phyloP scores from a whole-genome alignment of 169 alveolate species.

The Babesia ovata region DNA sequence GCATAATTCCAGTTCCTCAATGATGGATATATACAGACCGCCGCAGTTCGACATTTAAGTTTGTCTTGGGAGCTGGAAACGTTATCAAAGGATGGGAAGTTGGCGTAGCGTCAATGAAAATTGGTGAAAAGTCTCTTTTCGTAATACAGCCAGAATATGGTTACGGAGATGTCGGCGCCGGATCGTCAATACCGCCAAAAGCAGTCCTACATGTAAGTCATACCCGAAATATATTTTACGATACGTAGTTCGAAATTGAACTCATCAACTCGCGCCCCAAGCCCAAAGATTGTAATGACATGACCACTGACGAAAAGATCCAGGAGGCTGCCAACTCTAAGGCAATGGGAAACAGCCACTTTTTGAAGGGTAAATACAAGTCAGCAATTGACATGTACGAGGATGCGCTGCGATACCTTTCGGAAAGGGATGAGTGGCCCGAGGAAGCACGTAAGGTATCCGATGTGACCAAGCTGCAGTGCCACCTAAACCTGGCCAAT shows the following conservation, averaged over 20 bases:
- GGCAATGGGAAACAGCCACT: slow-evolving; percentile 75
- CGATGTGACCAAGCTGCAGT: slow-evolving; percentile 44
- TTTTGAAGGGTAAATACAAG: slow-evolving; percentile 65
- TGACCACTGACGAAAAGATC: slow-evolving; percentile 80
- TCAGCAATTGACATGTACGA: slow-evolving; percentile 77
- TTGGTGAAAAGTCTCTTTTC: slow-evolving; percentile 68
- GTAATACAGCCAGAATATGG: slow-evolving; percentile 77
- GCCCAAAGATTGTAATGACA: slow-evolving; percentile 73
- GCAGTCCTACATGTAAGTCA: slow-evolving; percentile 70
- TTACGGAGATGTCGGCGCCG: slow-evolving; percentile 84
- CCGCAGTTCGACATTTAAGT: slow-evolving; percentile 79
- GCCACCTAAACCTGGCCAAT: slow-evolving; percentile 70
- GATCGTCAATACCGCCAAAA: slow-evolving; percentile 80
- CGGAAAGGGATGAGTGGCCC: slow-evolving; percentile 56
- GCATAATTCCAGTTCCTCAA: background rate
- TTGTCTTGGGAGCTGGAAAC: slow-evolving; percentile 79
- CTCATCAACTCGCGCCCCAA: slow-evolving; percentile 73
- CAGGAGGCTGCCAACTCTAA: slow-evolving; percentile 80
- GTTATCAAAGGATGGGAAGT: slow-evolving; percentile 82
- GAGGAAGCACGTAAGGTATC: slow-evolving; percentile 51
- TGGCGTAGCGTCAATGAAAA: slow-evolving; percentile 77
- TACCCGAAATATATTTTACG: background rate
- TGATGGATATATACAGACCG: slow-evolving; percentile 21
- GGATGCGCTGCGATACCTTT: slow-evolving; percentile 69
- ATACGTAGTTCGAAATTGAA: slow-evolving; percentile 77